Conservation (phyloP, 2,329 filamentous ascomycete genomes). For the Curvularia eragrostidis region DNA sequence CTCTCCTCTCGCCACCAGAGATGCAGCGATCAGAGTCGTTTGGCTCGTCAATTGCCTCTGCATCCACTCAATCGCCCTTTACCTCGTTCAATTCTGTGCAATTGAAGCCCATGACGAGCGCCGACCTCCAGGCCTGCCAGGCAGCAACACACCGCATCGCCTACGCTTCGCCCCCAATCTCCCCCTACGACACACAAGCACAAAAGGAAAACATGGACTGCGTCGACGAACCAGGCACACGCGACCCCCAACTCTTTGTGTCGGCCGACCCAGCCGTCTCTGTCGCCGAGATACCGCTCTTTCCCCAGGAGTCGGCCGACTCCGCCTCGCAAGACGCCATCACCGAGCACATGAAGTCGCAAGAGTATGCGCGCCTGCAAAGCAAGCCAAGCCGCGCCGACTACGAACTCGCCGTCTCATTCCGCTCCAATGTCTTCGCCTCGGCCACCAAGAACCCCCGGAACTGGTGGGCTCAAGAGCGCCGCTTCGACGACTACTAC, state of each 20-base stretch:
- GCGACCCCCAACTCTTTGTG: slow-evolving; percentile 49
- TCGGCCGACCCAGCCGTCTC: slow-evolving; percentile 35
- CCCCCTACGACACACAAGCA: slow-evolving; percentile 45
- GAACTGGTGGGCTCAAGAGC: slow-evolving; percentile 53
- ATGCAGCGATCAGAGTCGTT: slow-evolving; percentile 51
- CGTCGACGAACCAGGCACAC: slow-evolving; percentile 35
- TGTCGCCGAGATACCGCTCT: slow-evolving; percentile 45
- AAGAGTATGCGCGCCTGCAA: slow-evolving; percentile 36
- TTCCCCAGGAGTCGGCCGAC: slow-evolving; percentile 40
- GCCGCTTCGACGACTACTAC: slow-evolving; percentile 58
- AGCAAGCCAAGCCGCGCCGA: slow-evolving; percentile 47
- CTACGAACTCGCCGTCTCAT: slow-evolving; percentile 45
- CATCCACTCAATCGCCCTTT: slow-evolving; percentile 32
- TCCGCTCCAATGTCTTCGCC: slow-evolving; percentile 44
- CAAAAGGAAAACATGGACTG: slow-evolving; percentile 48
- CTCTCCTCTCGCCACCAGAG: slow-evolving; percentile 52
- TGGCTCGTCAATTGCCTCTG: slow-evolving; percentile 40
- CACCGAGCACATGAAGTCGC: slow-evolving; percentile 45
- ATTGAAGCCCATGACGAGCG: slow-evolving; percentile 30
- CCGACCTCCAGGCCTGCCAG: slow-evolving; percentile 27
- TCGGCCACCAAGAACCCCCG: slow-evolving; percentile 51
- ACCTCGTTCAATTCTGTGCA: slow-evolving; percentile 39
- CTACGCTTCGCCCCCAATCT: slow-evolving; percentile 51
- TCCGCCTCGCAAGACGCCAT: slow-evolving; percentile 37
- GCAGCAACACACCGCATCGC: slow-evolving; percentile 37